Percentiles rank a stretch among this genome's conserved stretches.
Conservation (phyloP, 1,139 yeast genomes). For the Blastobotrys serpentis region DNA sequence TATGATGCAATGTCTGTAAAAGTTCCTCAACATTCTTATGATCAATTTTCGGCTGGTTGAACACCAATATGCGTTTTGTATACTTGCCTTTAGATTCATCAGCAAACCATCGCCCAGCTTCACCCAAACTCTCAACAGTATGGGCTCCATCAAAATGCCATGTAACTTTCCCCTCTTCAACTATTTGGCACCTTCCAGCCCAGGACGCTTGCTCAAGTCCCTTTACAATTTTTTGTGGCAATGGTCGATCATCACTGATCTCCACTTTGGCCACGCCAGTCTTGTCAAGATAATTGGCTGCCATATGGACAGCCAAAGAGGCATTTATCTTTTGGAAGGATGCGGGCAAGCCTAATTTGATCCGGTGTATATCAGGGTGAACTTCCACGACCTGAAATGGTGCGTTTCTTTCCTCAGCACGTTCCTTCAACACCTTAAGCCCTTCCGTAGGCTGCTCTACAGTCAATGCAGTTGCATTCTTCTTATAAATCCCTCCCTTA, state of each 20-base stretch:
- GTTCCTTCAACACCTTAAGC: slow-evolving; percentile 46
- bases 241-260: slow-evolving; percentile 37
- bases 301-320: slow-evolving; percentile 77
- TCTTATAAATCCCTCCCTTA: slow-evolving; percentile 89
- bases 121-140: slow-evolving; percentile 79
- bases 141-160: slow-evolving; percentile 98
- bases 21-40: slow-evolving; percentile 52
- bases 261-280: slow-evolving; percentile 28
- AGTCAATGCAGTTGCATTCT: slow-evolving; percentile 61
- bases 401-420: slow-evolving; percentile 65
- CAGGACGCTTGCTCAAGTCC: slow-evolving; percentile 75
- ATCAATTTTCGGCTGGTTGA: slow-evolving; percentile 94
- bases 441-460: slow-evolving; percentile 60
- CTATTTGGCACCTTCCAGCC: slow-evolving; percentile 93
- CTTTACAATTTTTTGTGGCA: slow-evolving; percentile 55
- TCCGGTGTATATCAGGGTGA: slow-evolving; percentile 40
- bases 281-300: slow-evolving; percentile 57
- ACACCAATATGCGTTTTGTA: slow-evolving; percentile 52
- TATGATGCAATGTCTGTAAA: slow-evolving; percentile 53
- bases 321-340: slow-evolving; percentile 85
- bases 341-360: slow-evolving; percentile 78
- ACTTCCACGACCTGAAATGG: slow-evolving; percentile 51
- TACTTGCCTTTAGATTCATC: slow-evolving; percentile 25
- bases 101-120: slow-evolving; percentile 76
- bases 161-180: slow-evolving; percentile 50